Percentiles rank a stretch among this genome's conserved stretches.
phyloP scores from a whole-genome alignment of 2,329 filamentous ascomycete species.

The Sordariomycetes sp. region DNA sequence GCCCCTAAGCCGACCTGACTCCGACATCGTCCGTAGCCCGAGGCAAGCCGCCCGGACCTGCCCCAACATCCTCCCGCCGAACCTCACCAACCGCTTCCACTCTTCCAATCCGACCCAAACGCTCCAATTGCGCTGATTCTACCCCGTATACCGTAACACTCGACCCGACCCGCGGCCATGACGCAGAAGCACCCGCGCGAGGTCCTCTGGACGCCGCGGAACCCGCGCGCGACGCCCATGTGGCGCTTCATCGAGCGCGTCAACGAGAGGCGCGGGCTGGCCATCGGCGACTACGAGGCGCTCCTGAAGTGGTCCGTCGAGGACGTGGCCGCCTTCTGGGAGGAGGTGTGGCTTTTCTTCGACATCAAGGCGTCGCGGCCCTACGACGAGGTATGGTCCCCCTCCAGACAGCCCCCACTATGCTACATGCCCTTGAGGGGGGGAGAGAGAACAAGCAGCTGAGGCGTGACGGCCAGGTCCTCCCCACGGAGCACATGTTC shows the following conservation, averaged over 20 bases:
- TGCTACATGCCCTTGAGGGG: not conserved
- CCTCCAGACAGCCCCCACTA: not conserved
- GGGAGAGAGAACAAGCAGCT: not conserved
- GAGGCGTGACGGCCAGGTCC: constrained; percentile 52
- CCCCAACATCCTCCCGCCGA: not conserved
- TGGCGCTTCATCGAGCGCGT: constrained; percentile 60
- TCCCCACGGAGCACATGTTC: constrained; percentile 65
- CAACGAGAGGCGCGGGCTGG: constrained; percentile 54
- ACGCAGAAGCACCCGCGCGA: constrained; percentile 9
- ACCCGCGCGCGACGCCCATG: constrained; percentile 59
- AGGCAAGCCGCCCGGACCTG: constrained; percentile 1
- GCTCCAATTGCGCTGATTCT: not conserved
- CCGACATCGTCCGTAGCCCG: not conserved
- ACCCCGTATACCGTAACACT: not conserved
- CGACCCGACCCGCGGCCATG: not conserved
- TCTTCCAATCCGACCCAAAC: not conserved
- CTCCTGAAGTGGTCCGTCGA: constrained; percentile 80
- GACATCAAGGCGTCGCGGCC: constrained; percentile 58
- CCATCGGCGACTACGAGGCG: constrained; percentile 57
- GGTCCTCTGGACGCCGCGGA: constrained; percentile 62
- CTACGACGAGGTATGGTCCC: constrained; percentile 44
- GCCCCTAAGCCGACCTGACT: not conserved
- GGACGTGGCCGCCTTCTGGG: constrained; percentile 70
- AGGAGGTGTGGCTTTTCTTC: constrained; percentile 72
- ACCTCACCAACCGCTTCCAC: not conserved